These are phyloP conservation scores for Tetracladium setigerum DNA, from an alignment of 495 filamentous ascomycete genomes.

Conservation along the genomic window DNA sequence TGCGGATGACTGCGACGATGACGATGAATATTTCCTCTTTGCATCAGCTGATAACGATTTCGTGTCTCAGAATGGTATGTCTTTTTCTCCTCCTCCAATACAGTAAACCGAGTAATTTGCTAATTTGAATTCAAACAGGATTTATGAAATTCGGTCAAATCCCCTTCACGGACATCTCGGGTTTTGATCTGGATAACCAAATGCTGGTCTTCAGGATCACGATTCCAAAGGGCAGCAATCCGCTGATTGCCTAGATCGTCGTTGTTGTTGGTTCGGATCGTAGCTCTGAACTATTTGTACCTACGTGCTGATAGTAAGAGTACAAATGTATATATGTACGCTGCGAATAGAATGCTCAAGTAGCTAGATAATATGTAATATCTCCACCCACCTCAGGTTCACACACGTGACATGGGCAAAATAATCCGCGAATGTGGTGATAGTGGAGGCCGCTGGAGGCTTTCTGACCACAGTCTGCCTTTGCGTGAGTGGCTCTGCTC, in stretches of 20 bases:
- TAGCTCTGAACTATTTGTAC: no score
- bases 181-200: constrained; percentile 61
- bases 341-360: no score
- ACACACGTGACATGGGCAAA: no score
- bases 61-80: constrained; percentile 61
- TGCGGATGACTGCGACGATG: constrained; percentile 27
- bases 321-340: no score
- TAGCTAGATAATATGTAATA: no score
- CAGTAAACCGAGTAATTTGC: constrained; percentile 31
- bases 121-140: background rate
- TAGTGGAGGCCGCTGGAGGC: no score
- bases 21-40: constrained; percentile 60
- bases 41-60: constrained; percentile 73
- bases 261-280: constrained; percentile 17
- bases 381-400: no score
- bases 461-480: no score
- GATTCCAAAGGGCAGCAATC: constrained; percentile 30
- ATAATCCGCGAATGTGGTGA: no score
- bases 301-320: background rate
- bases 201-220: constrained; percentile 64
- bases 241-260: constrained; percentile 9
- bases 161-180: constrained; percentile 53
- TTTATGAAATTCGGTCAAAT: constrained; percentile 53
- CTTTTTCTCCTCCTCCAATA: constrained; percentile 22
- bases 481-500: no score